These are phyloP conservation scores for Annulohypoxylon moriforme DNA, from an alignment of 495 filamentous ascomycete species.

Conservation along the genomic window DNA sequence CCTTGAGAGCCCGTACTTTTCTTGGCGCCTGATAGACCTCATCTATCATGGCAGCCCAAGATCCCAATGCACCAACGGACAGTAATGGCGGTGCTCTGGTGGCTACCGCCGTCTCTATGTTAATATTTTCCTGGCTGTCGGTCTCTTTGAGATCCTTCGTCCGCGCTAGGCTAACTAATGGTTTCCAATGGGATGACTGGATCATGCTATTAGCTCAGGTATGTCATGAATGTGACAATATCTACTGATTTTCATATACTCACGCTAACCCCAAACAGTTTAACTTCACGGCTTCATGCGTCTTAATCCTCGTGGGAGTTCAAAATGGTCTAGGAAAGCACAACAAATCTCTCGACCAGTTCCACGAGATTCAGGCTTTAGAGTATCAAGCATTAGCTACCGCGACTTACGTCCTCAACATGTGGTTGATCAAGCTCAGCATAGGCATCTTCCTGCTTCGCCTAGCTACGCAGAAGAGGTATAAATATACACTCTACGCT, in stretches of 20 bases:
- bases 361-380: conserved; percentile 49
- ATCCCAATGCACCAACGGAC: conserved; percentile 47
- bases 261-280: conserved; percentile 31
- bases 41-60: conserved; percentile 48
- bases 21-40: conserved; percentile 42
- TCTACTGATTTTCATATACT: conserved; percentile 8
- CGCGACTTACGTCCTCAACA: conserved; percentile 53
- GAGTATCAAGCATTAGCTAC: conserved; percentile 56
- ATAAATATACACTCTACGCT: conserved; percentile 51
- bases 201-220: conserved; percentile 56
- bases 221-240: conserved; percentile 4
- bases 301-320: conserved; percentile 49
- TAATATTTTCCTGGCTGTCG: conserved; percentile 50
- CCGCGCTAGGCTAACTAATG: conserved; percentile 51
- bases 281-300: conserved; percentile 52
- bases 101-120: conserved; percentile 44
- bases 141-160: conserved; percentile 52
- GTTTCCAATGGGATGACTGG: conserved; percentile 57
- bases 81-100: conserved; percentile 53
- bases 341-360: conserved; percentile 48
- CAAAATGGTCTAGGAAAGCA: conserved; percentile 52
- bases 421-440: conserved; percentile 60
- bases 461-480: conserved; percentile 48
- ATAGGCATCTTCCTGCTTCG: conserved; percentile 58
- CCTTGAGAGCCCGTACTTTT: conserved; percentile 11